phyloP scores from a whole-genome alignment of 2,329 filamentous ascomycete species.

The Myriosclerotinia curreyana region DNA sequence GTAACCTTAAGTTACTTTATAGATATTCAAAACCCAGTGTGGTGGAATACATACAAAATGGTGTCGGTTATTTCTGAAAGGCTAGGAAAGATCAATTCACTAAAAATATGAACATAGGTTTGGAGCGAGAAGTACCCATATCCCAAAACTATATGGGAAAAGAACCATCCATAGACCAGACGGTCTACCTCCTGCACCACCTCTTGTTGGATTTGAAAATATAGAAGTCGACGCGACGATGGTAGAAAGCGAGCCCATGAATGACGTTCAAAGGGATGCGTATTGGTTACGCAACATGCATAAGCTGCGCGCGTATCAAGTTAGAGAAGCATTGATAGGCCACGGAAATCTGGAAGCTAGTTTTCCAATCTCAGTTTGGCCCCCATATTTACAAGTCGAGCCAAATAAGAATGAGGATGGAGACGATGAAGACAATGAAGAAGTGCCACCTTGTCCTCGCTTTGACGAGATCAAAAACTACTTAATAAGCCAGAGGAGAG shows the following conservation, averaged over 20 bases:
- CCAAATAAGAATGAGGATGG: background rate
- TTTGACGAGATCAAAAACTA: slow-evolving; percentile 16
- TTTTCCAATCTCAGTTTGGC: background rate
- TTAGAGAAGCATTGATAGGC: slow-evolving; percentile 7
- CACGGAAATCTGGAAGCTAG: background rate
- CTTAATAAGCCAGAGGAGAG: background rate
- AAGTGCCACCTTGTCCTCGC: background rate
- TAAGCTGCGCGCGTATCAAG: background rate
- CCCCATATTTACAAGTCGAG: background rate
- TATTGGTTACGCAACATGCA: slow-evolving; percentile 1
- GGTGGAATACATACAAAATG: slow-evolving; percentile 15
- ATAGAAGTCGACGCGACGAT: background rate
- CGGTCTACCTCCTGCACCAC: background rate
- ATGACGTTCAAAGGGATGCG: background rate
- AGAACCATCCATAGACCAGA: background rate
- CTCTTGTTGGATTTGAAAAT: slow-evolving; percentile 1
- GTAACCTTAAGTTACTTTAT: slow-evolving; percentile 12
- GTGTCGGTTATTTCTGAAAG: background rate
- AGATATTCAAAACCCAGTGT: slow-evolving; percentile 8
- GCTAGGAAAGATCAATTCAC: too few relatives aligned
- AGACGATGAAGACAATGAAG: background rate
- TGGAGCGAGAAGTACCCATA: slow-evolving; percentile 7
- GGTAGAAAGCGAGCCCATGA: background rate
- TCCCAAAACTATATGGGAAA: slow-evolving; percentile 13
- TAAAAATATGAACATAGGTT: background rate